Evolutionary conservation across 1,139 yeast species (phyloP).

Genomic region (Debaryomyces sp.): DNA sequence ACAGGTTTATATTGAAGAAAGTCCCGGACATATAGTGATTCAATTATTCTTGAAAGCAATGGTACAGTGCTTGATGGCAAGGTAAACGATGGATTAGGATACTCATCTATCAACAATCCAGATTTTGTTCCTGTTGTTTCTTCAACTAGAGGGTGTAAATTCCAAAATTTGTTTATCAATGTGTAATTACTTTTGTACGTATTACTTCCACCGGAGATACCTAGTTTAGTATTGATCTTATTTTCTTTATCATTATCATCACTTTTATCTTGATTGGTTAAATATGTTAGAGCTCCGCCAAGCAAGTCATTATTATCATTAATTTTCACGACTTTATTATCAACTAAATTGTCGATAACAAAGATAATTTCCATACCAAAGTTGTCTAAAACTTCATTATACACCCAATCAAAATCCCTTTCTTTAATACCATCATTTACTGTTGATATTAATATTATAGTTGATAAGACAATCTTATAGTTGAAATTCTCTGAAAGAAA

Average conservation of each 20-base stretch:
- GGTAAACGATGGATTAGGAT: slow-evolving; percentile 51
- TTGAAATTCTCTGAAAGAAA: slow-evolving; percentile 47
- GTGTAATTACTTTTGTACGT: slow-evolving; percentile 38
- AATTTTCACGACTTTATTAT: slow-evolving; percentile 27
- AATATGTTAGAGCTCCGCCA: slow-evolving; percentile 30
- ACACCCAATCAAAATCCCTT: slow-evolving; percentile 54
- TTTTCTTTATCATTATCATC: slow-evolving; percentile 15
- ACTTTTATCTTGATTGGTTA: slow-evolving; percentile 9
- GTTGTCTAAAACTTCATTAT: slow-evolving; percentile 53
- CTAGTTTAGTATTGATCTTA: slow-evolving; percentile 21
- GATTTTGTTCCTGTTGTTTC: slow-evolving; percentile 16
- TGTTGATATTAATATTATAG: slow-evolving; percentile 56
- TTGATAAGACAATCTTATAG: slow-evolving; percentile 46
- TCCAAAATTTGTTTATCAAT: slow-evolving; percentile 48
- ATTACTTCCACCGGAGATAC: slow-evolving; percentile 38
- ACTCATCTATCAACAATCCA: slow-evolving; percentile 24
- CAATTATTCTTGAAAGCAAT: slow-evolving; percentile 48
- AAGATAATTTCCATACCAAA: slow-evolving; percentile 58
- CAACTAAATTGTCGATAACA: slow-evolving; percentile 29
- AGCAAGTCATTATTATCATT: slow-evolving; percentile 33
- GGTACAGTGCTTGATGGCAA: slow-evolving; percentile 59
- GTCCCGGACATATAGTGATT: slow-evolving; percentile 51
- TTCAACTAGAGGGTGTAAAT: slow-evolving; percentile 41
- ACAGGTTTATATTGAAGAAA: slow-evolving; percentile 47
- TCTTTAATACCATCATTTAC: slow-evolving; percentile 67